Base-by-base conservation (phyloP, 495 filamentous ascomycete genomes). In the Aspergillus sclerotioniger region DNA sequence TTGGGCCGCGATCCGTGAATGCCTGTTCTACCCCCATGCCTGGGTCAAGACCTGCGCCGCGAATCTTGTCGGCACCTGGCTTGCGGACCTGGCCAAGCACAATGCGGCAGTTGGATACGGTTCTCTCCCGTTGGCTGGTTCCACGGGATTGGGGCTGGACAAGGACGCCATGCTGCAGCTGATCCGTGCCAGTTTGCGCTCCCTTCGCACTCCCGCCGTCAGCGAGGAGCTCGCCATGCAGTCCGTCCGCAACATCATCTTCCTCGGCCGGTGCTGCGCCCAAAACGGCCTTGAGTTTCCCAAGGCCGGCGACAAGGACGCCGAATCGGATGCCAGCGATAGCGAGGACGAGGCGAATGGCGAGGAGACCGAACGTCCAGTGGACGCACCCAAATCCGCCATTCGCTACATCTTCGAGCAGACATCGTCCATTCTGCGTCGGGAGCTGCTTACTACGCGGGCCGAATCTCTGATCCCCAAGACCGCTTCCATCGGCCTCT, bases 41-140 rank as follows among this genome's bases (percentile, higher is more conserved):
- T 86, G 84, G 74, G 84, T 96, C 56, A 92, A 94, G 66, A 80
- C 90, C 21, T 87, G 85, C 15, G 83, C 90, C 16, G 82, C 88
- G 6, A 86, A 83, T 57, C 80, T 98, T n/a, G 64, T 92, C 9
- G 87, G 88, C 28, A 75, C 81, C 25, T 92, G 86, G 74, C 85
- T 97, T 52, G 84, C 87, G 0, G 89, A 96, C 66, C 82, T 96
- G 51, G 87, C 90, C 31, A 82, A 82, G 53, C 82, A 77, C 2
- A 85, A 84, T 55, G 74, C 75, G 3, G 76, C 79, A 12, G 63
- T 66, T 41, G 81, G 76, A 5, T 78, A 85, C 45, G 64, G 69
- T 16, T 71, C 71, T 8, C 61, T 92, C 20, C 90, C 89, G 1
- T 70, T 97, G 21, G 62, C 73, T 41, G 89, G 91, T 12, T 88